Base-by-base conservation (phyloP, 768 basidiomycete species). In the Rhodotorula sphaerocarpa region DNA sequence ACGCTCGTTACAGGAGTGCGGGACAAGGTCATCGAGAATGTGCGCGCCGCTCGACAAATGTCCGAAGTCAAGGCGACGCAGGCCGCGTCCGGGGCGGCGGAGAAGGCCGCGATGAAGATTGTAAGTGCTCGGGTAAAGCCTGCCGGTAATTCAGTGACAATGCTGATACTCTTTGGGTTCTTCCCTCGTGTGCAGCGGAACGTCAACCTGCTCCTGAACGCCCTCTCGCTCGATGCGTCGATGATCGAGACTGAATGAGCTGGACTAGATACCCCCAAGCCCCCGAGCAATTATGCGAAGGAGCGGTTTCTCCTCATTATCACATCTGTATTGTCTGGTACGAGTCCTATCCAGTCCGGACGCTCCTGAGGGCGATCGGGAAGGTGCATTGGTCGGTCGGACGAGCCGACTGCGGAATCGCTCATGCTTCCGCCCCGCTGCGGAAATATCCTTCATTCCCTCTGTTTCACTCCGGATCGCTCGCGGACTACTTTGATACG, bases 21-120 rank as follows among this genome's bases (percentile, higher is more conserved):
- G 61, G 93, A 96, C 74, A 92, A 95, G 78, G 86, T 97, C 44
- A 80, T 97, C 50, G 90, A 92, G 73, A 90, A 87, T 70, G 88
- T 96, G 36, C 50, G 55, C 11, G 57, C 62, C 2, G 50, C 54
- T 41, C 44, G 55, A 25, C 31, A 25, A 28, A 54, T 27, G 28
- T 43, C 50, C 16, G 50, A 48, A 28, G 55, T 55, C 10, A 43
- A 28, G 47, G 53, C 27, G 11, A 57, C 52, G n/a, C 59, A 55
- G 25, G 70, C 64, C 5, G 69, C 63, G 61, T 79, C 82, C 50
- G 31, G 42, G 1, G 75, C 79, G 52, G 82, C 84, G 67, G 85
- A 88, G 75, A 85, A 86, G 57, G 85, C 87, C 64, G 77, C 77
- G n/a, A 80, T 84, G 66, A 82, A 84, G 70, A 90, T 71, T 21